Evolutionary conservation across 768 basidiomycete genomes (phyloP).

Genomic region (Grammothele lineata): DNA sequence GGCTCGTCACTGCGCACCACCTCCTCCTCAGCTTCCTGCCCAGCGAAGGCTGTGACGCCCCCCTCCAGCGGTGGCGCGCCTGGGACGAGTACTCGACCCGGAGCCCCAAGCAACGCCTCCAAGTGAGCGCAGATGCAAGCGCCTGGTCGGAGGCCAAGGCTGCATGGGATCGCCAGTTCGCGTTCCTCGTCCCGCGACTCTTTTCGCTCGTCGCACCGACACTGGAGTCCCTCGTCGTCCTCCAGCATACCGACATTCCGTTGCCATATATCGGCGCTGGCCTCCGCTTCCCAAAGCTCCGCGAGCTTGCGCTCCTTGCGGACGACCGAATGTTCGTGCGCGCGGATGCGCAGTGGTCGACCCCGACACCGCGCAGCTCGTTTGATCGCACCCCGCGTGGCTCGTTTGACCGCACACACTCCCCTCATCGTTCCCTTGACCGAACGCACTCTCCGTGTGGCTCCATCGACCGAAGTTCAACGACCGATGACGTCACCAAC

Average conservation of each 20-base stretch:
- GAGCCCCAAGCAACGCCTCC: background rate
- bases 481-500: too few relatives aligned
- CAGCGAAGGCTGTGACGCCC: constrained; percentile 11
- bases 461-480: too few relatives aligned
- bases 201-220: constrained; percentile 9
- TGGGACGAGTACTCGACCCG: constrained; percentile 7
- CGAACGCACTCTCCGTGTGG: too few relatives aligned
- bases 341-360: background rate
- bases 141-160: constrained; percentile 8
- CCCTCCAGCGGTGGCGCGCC: constrained; percentile 5
- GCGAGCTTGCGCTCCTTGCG: constrained; percentile 5
- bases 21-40: constrained; percentile 11
- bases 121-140: constrained; percentile 3
- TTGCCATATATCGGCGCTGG: background rate
- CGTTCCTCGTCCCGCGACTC: constrained; percentile 4
- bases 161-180: constrained; percentile 10
- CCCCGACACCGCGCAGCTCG: too few relatives aligned
- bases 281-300: background rate
- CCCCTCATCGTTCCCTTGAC: too few relatives aligned
- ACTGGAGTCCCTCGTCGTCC: constrained; percentile 3
- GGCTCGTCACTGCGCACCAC: background rate
- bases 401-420: too few relatives aligned
- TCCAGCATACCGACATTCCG: constrained; percentile 2
- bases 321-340: constrained; percentile 4
- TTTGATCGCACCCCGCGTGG: too few relatives aligned